Evolutionary conservation across 352 stramenopile genomes (phyloP), one percentile per base, ranked within the genome.

Genomic region (Phytophthora sojae): DNA sequence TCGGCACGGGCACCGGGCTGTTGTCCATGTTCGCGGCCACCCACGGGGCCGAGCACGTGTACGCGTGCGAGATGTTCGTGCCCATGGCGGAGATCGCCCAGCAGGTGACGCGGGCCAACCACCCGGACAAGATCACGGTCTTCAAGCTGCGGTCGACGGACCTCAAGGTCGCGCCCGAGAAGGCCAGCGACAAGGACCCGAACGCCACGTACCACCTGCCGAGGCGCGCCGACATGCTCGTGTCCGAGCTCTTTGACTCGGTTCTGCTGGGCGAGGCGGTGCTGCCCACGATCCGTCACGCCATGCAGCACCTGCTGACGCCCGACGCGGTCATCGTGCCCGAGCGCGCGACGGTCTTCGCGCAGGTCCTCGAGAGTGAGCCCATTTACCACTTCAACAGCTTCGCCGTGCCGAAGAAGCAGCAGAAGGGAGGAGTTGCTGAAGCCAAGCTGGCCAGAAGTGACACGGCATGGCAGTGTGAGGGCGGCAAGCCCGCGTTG

Each of bases 161-260:
- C 21, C 70, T 96, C 42, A 71, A 74, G 15, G 80, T 96, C 6
- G 17, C 45, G 6, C 54, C 65, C 9, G 61, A 62, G 32, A 60
- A 73, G 15, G 25, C 44, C 9, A 26, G 55, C 5, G 53, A 66
- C 23, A 61, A 51, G 15, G 54, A 73, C n/a, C 30, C 59, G 0
- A 70, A 64, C 1, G 29, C 8, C 7, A 67, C 37, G 54, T 83
- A 74, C 25, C 80, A 94, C 56, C 54, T 95, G 51, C 88, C 86
- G 7, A 65, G 69, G 35, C 88, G 89, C 17, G 90, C 91, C 3
- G 93, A 98, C 57, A 87, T 98, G 75, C 79, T 98, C n/a, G 92
- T 98, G 44, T 97, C 93, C 8, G 94, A 98, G 80, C 85, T 98
- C 23, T 94, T 98, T 54, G 94, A 98, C 80, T 97, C 91, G 67